Evolutionary conservation across 75 land plant genomes (phyloP), one percentile per base, ranked within the genome.

Genomic region (Selaginella moellendorffii): DNA sequence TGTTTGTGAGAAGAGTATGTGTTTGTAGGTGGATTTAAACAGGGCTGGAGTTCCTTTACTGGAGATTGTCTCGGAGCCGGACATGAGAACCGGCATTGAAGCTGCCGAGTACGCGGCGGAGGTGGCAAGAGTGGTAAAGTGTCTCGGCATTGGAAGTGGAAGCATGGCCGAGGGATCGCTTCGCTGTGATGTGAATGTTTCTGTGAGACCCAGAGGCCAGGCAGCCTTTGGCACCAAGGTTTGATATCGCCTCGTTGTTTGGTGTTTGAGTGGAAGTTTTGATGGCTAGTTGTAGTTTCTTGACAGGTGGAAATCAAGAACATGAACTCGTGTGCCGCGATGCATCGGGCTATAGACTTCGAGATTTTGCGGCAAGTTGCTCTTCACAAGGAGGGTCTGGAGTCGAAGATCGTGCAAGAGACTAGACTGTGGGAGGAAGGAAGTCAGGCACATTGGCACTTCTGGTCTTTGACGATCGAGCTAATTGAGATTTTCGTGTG

Each of bases 91-190:
- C 26, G 93, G 97, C 14, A 30, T 90, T 36, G 97, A 90, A 68
- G 97, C 97, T 68, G 87, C 97, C 21, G 97, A 90, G 29, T 90
- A 90, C 76, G 97, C 87, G 52, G 85, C 97, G 0, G 97, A 90
- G 63, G 19, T 90, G 52, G 92, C 87, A 66, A 73, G 97, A 53
- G 26, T 87, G 65, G 97, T 90, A 36, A 80, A 88, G 10, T 90
- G 84, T 65, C 68, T 90, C 68, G 97, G 93, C 0, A 79, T 90
- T 23, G 79, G 97, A 64, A 90, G 87, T 80, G 97, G 97, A 8
- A 87, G 87, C 67, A 90, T 87, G 93, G 89, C 85, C 67, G 97
- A 90, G 63, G 97, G 97, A 10, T 90, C 97, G 1, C 77, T 90
- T 72, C 85, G 97, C 2, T 90, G 97, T 72, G 97, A 90, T 74